Base-by-base conservation (phyloP, 768 basidiomycete species). In the Leccinum disarticulatum region DNA sequence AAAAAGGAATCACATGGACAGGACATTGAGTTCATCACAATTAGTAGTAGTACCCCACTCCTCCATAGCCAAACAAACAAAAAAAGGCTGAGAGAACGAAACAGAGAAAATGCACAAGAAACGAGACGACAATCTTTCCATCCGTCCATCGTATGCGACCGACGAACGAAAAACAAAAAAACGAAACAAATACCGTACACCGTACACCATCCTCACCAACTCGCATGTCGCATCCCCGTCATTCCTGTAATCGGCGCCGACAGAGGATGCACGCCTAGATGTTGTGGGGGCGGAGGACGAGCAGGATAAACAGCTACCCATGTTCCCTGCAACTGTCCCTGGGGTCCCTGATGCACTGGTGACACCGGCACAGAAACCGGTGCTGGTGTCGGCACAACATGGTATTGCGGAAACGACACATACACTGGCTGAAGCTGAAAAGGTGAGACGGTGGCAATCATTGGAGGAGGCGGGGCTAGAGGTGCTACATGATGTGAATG, bases 391-490 rank as follows among this genome's bases (percentile, higher is more conserved):
- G 68, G 62, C 6, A 63, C 43, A 17, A 67, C 15, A 30, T 53
- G 62, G 48, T 71, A 70, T 33, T 52, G 64, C 38, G 64, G 27
- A 57, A 64, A 71, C 1, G 68, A 63, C n/a, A 71, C 49, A 27
- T 66, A 70, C 53, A 69, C 27, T 51, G 64, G 55, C 19, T 54
- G 69, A 43, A 43, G 41, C 14, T 64, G 59, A 55, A 64, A 71
- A 10, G 64, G 33, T 6, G 69, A 9, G 19, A 66, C 56, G 4
- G 66, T 11, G 10, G 41, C 27, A 9, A 70, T 31, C 2, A 69
- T 61, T 31, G 66, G 63, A 4, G 62, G 57, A 6, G 60, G 64
- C 4, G 52, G 52, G 3, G 28, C 61, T 8, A 64, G 53, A 17
- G 56, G 30, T 9, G 57, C 61, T 3, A 27, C 51, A 7, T 33